Percentiles rank a stretch among this genome's conserved stretches.
Conservation (phyloP, 805 yeast species). For the Candida sonorensis region DNA sequence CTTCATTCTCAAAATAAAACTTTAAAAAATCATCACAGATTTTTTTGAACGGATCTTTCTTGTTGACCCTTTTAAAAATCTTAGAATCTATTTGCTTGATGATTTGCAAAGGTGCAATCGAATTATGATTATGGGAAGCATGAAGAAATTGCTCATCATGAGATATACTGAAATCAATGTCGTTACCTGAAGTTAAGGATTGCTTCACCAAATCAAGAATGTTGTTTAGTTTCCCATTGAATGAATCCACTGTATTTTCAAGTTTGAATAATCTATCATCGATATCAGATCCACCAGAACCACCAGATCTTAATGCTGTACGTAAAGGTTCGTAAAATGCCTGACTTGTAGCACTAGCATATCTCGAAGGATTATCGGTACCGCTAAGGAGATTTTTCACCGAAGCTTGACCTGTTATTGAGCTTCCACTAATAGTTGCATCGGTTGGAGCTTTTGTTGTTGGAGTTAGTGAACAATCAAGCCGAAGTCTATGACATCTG, state of each 20-base stretch:
- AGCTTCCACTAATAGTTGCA: neutral
- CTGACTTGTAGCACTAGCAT: neutral
- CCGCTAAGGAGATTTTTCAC: too few species aligned
- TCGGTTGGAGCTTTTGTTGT: neutral
- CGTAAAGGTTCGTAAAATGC: neutral
- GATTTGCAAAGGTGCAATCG: slow-evolving; percentile 25
- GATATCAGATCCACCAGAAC: neutral
- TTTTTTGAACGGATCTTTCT: slow-evolving; percentile 25
- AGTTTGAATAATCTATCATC: slow-evolving; percentile 8
- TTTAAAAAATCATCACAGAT: slow-evolving; percentile 38
- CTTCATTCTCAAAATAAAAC: slow-evolving; percentile 38
- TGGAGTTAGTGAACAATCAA: slow-evolving; percentile 40
- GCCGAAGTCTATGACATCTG: slow-evolving; percentile 40
- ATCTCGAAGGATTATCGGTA: too few species aligned
- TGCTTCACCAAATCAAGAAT: slow-evolving; percentile 13
- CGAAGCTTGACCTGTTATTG: neutral
- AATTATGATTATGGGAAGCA: slow-evolving; percentile 8
- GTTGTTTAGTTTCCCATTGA: slow-evolving; percentile 9
- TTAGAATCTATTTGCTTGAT: slow-evolving; percentile 25
- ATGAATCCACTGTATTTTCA: slow-evolving; percentile 13
- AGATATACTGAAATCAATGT: slow-evolving; percentile 8
- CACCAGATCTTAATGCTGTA: neutral
- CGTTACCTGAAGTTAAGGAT: slow-evolving; percentile 7
- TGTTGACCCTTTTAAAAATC: slow-evolving; percentile 17
- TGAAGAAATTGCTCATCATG: slow-evolving; percentile 6